Evolutionary conservation across 2,329 filamentous ascomycete genomes (phyloP).

Genomic region (Diaporthe humulicola): DNA sequence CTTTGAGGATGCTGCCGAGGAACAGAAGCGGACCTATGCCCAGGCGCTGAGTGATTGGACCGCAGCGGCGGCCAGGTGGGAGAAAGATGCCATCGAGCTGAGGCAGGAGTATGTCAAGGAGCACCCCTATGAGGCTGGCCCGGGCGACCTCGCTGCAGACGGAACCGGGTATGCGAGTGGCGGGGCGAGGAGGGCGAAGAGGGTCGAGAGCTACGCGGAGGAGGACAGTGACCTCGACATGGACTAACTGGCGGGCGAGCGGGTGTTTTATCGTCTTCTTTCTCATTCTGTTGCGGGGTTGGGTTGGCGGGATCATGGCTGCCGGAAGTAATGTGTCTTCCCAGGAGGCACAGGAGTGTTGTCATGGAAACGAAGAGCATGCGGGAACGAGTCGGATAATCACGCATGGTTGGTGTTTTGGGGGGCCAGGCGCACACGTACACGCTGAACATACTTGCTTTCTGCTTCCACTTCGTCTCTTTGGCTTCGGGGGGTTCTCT

Average conservation of each 20-base stretch:
- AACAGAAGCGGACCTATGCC: constrained; percentile 76
- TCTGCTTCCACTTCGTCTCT: background rate
- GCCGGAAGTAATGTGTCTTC: background rate
- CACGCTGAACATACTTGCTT: constrained; percentile 28
- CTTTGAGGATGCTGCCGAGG: constrained; percentile 80
- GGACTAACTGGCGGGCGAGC: constrained; percentile 38
- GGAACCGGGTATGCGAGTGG: constrained; percentile 3
- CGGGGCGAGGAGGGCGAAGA: constrained; percentile 45
- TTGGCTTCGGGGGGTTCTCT: background rate
- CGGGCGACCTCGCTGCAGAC: constrained; percentile 45
- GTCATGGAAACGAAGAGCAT: constrained; percentile 6
- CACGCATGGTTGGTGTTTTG: constrained; percentile 38
- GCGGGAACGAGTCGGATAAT: constrained; percentile 6
- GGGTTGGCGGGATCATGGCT: background rate
- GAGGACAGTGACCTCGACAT: constrained; percentile 52
- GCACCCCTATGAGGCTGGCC: constrained; percentile 60
- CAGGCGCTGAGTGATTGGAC: constrained; percentile 71
- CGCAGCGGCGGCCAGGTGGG: constrained; percentile 77
- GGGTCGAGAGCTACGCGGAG: constrained; percentile 54
- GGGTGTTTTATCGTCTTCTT: constrained; percentile 11
- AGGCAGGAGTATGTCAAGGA: constrained; percentile 65
- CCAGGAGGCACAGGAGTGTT: background rate
- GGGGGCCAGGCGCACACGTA: background rate
- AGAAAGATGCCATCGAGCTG: constrained; percentile 71
- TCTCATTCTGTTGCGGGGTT: background rate